Evolutionary conservation across 2,329 filamentous ascomycete genomes (phyloP).

Genomic region (Nigrospora oryzae): DNA sequence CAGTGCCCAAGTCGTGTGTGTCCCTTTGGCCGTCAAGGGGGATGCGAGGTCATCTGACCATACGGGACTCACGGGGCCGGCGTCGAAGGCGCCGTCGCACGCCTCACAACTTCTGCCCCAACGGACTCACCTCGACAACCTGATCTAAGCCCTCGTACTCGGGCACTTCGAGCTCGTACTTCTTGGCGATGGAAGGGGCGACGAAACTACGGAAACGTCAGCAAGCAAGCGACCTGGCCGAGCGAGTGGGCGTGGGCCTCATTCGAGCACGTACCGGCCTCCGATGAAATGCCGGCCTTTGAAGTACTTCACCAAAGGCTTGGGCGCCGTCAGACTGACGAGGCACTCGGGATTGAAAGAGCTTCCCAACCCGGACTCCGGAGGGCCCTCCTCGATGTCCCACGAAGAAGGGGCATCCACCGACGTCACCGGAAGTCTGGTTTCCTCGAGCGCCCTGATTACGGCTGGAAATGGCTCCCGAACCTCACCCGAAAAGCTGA

Average conservation of each 20-base stretch:
- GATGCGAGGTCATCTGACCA: slow-evolving; percentile 44
- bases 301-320: slow-evolving; percentile 80
- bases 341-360: slow-evolving; percentile 73
- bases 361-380: slow-evolving; percentile 65
- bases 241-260: slow-evolving; percentile 1
- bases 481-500: slow-evolving; percentile 86
- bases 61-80: neutral
- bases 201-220: slow-evolving; percentile 56
- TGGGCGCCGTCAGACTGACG: slow-evolving; percentile 87
- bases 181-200: slow-evolving; percentile 66
- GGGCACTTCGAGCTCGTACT: slow-evolving; percentile 79
- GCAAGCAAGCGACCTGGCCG: slow-evolving; percentile 2
- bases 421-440: slow-evolving; percentile 69
- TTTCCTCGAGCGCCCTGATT: slow-evolving; percentile 67
- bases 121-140: slow-evolving; percentile 63
- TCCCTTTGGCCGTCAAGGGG: slow-evolving; percentile 48
- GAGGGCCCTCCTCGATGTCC: slow-evolving; percentile 84
- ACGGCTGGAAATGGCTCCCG: slow-evolving; percentile 85
- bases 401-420: slow-evolving; percentile 93
- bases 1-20: slow-evolving; percentile 51
- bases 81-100: slow-evolving; percentile 1
- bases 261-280: slow-evolving; percentile 51
- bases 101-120: slow-evolving; percentile 43
- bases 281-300: slow-evolving; percentile 86
- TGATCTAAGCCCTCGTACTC: slow-evolving; percentile 82